Evolutionary conservation across 2,329 filamentous ascomycete species (phyloP).

Genomic region (Fusarium chuoi): DNA sequence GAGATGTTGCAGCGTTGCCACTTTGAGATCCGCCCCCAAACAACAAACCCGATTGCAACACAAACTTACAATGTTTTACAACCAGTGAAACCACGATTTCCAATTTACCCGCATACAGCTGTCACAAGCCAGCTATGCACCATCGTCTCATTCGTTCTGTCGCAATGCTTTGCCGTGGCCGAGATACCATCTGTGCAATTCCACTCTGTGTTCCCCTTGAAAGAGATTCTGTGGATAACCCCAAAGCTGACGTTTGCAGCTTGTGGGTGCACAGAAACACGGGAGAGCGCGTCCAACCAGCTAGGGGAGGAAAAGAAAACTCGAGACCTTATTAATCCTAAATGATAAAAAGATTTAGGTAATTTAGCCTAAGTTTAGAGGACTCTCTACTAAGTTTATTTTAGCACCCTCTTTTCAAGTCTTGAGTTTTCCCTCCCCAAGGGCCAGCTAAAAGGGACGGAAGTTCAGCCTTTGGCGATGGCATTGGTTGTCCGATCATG

Average conservation of each 20-base stretch:
- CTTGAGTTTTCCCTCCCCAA: neutral
- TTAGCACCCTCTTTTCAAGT: neutral
- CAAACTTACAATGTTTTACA: neutral
- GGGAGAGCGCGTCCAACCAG: neutral
- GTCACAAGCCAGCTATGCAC: neutral
- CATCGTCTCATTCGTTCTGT: neutral
- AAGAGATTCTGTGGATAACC: neutral
- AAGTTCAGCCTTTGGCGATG: neutral
- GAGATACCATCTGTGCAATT: constrained; percentile 15
- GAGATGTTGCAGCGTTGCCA: constrained; percentile 51
- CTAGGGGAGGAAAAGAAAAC: neutral
- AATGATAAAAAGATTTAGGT: neutral
- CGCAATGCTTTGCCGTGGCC: neutral
- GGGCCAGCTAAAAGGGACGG: neutral
- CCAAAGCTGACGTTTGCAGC: neutral
- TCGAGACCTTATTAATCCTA: neutral
- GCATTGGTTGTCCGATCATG: constrained; percentile 8
- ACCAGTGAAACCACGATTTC: neutral
- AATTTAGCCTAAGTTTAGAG: neutral
- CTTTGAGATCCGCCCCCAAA: constrained; percentile 53
- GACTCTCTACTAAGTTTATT: neutral
- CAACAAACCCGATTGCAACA: neutral
- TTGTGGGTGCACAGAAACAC: neutral
- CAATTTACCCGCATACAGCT: neutral
- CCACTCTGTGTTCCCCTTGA: neutral